Conservation (phyloP, 192 early-diverging fungal species). For the Backusella parvicylindrica region DNA sequence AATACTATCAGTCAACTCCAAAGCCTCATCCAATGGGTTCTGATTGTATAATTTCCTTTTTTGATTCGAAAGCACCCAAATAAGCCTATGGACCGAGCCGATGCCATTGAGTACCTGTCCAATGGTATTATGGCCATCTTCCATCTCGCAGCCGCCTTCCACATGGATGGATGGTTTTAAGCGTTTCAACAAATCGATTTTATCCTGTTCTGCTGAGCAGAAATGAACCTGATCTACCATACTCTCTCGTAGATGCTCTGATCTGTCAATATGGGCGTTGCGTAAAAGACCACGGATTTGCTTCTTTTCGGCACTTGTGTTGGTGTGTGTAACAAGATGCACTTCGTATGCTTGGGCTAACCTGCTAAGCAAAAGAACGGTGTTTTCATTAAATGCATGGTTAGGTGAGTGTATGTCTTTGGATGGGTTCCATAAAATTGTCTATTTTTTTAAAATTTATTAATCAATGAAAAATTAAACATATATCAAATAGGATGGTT, state of each 20-base stretch:
- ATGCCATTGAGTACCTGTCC: slow-evolving; percentile 5
- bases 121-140: slow-evolving; percentile 30
- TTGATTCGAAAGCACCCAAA: slow-evolving; percentile 29
- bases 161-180: slow-evolving; percentile 61
- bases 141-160: slow-evolving; percentile 46
- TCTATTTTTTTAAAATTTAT: too few relatives aligned
- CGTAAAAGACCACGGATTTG: slow-evolving; percentile 49
- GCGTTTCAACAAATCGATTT: slow-evolving; percentile 63
- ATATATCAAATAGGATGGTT: neutral
- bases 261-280: slow-evolving; percentile 17
- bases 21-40: neutral
- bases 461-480: neutral
- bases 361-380: slow-evolving; percentile 49
- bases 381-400: slow-evolving; percentile 62
- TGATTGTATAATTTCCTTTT: neutral
- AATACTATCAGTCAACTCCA: neutral
- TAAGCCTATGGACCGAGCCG: slow-evolving; percentile 17
- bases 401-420: slow-evolving; percentile 60
- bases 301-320: slow-evolving; percentile 49
- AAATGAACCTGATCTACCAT: slow-evolving; percentile 54
- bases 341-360: slow-evolving; percentile 49
- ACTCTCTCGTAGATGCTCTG: neutral
- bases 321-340: slow-evolving; percentile 53
- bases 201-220: slow-evolving; percentile 63
- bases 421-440: slow-evolving; percentile 75